These are phyloP conservation scores for Colletotrichum trifolii DNA, from an alignment of 2,329 filamentous ascomycete species.

Conservation along the genomic window DNA sequence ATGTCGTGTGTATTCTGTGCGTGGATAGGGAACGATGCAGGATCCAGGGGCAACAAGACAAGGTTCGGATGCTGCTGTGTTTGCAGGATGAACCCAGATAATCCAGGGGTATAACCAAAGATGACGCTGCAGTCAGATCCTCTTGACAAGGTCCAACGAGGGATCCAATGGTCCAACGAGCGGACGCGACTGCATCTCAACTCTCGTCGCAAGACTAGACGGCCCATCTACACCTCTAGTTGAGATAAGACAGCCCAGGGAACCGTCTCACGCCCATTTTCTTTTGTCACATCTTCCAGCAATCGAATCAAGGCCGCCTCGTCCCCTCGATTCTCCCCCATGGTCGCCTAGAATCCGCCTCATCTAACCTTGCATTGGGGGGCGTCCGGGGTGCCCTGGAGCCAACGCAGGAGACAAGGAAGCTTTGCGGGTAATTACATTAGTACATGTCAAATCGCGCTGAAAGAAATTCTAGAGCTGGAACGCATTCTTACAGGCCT, in stretches of 20 bases:
- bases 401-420: background rate
- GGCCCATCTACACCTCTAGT: background rate
- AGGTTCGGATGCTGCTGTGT: too few relatives aligned
- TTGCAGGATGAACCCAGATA: too few relatives aligned
- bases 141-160: background rate
- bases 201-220: conserved; percentile 7
- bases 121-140: background rate
- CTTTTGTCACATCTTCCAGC: conserved; percentile 19
- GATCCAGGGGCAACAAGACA: too few relatives aligned
- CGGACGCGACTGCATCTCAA: conserved; percentile 16
- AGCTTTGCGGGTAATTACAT: background rate
- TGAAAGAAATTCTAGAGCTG: too few relatives aligned
- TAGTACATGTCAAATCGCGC: too few relatives aligned
- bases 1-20: too few relatives aligned
- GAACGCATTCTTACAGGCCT: too few relatives aligned
- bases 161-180: conserved; percentile 5
- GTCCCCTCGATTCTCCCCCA: background rate
- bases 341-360: conserved; percentile 4
- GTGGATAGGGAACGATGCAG: too few relatives aligned
- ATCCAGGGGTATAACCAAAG: background rate
- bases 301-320: conserved; percentile 10
- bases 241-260: conserved; percentile 5
- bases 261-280: conserved; percentile 4
- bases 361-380: conserved; percentile 28
- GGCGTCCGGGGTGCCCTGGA: conserved; percentile 2